phyloP scores from a whole-genome alignment of 441 rosid genomes.

The Arabidopsis hybrid region DNA sequence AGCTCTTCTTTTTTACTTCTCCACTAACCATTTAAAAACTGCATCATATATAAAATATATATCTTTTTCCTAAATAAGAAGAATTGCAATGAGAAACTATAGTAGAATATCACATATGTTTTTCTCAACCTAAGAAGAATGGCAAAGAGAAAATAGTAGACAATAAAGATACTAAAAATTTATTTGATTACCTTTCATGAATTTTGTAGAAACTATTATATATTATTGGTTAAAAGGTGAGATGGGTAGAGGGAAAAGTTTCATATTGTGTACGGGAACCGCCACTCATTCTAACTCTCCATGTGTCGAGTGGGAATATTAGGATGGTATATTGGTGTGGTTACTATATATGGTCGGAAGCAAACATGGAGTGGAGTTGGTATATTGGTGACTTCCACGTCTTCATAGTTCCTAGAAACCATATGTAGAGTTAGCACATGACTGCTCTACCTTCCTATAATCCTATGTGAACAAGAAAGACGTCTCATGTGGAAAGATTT shows the following conservation, averaged over 20 bases:
- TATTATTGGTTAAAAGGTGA: neutral
- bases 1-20: neutral
- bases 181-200: neutral
- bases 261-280: too few species aligned
- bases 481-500: too few species aligned
- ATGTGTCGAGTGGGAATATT: neutral
- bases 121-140: neutral
- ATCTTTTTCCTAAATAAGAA: neutral
- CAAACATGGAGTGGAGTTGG: neutral
- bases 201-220: neutral
- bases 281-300: neutral
- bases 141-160: neutral
- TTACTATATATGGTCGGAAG: too few species aligned
- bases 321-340: too few species aligned
- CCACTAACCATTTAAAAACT: neutral
- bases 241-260: too few species aligned
- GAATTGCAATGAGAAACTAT: neutral
- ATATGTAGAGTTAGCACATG: neutral
- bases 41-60: neutral
- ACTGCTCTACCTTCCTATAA: too few species aligned
- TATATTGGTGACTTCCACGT: neutral
- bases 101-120: neutral
- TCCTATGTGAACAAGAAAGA: too few species aligned
- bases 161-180: neutral
- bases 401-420: neutral